A percentile compares a stretch with the other conserved stretches of the same genome.
These are phyloP conservation scores for Mytilinidion resinicola DNA, from an alignment of 495 filamentous ascomycete genomes.

Conservation along the genomic window DNA sequence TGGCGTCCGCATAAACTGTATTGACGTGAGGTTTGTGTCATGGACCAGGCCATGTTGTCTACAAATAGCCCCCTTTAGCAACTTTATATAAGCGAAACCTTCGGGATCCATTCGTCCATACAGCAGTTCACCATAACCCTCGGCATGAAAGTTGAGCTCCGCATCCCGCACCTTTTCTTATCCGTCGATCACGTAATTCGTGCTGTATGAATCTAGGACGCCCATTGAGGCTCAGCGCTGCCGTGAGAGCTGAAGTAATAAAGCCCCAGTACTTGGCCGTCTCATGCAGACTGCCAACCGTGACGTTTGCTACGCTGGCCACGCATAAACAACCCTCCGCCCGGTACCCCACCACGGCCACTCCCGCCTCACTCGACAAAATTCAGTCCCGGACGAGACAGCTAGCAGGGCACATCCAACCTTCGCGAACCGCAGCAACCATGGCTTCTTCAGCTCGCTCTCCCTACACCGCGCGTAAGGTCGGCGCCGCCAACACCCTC, in stretches of 20 bases:
- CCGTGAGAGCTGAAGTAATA: constrained; percentile 2
- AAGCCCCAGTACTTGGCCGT: constrained; percentile 8
- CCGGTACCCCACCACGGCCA: constrained; percentile 18
- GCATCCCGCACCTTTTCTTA: not conserved
- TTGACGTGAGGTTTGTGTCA: constrained; percentile 12
- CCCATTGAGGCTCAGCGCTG: constrained; percentile 9
- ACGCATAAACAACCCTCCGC: constrained; percentile 18
- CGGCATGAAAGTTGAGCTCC: not conserved
- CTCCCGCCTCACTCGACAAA: constrained; percentile 23
- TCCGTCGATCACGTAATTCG: not conserved
- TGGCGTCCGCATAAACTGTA: constrained; percentile 38
- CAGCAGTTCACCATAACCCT: not conserved
- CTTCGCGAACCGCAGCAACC: constrained; percentile 4
- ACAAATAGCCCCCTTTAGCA: not conserved
- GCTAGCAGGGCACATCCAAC: constrained; percentile 30
- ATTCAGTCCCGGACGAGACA: constrained; percentile 31
- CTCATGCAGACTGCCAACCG: constrained; percentile 23
- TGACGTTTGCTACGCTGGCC: constrained; percentile 34
- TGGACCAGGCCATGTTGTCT: no score
- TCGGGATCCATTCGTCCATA: not conserved
- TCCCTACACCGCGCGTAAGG: constrained; percentile 68
- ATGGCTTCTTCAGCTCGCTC: constrained; percentile 48
- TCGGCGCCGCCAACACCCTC: constrained; percentile 83
- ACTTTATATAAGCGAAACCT: not conserved
- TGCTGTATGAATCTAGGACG: not conserved